Conservation (phyloP, 129 eudicot species). For the Tagetes patula region DNA sequence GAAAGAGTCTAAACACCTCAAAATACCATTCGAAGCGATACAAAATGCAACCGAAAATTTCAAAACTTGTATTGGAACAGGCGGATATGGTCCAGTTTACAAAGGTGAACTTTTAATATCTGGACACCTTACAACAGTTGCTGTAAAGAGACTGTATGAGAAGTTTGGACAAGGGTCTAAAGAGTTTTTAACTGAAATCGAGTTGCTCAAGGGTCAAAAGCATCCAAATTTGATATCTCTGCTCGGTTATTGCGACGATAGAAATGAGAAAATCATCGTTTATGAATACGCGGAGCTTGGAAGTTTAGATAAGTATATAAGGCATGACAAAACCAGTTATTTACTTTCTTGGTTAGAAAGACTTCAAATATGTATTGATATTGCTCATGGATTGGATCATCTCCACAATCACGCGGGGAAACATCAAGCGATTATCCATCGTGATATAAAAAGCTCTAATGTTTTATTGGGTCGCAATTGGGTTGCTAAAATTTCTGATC, state of each 20-base stretch:
- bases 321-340: neutral
- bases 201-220: slow-evolving; percentile 16
- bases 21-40: slow-evolving; percentile 1
- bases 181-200: slow-evolving; percentile 20
- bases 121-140: slow-evolving; percentile 6
- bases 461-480: slow-evolving; percentile 28
- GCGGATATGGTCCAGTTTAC: slow-evolving; percentile 23
- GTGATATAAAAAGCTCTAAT: slow-evolving; percentile 33
- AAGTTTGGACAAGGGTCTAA: slow-evolving; percentile 20
- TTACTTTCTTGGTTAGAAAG: slow-evolving; percentile 17
- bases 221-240: slow-evolving; percentile 21
- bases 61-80: slow-evolving; percentile 18
- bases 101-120: slow-evolving; percentile 2
- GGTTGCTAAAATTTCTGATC: slow-evolving; percentile 38
- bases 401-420: slow-evolving; percentile 20
- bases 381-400: slow-evolving; percentile 22
- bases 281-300: slow-evolving; percentile 14
- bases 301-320: slow-evolving; percentile 13
- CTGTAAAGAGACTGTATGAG: slow-evolving; percentile 19
- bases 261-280: slow-evolving; percentile 1
- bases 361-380: slow-evolving; percentile 3
- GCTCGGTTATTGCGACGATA: slow-evolving; percentile 25
- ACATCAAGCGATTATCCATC: slow-evolving; percentile 30
- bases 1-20: slow-evolving; percentile 21
- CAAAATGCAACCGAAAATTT: slow-evolving; percentile 17